Percentiles rank a stretch among this genome's conserved stretches.
Evolutionary conservation across 805 yeast genomes (phyloP).

Genomic region (Zygosaccharomyces kombuchaensis): DNA sequence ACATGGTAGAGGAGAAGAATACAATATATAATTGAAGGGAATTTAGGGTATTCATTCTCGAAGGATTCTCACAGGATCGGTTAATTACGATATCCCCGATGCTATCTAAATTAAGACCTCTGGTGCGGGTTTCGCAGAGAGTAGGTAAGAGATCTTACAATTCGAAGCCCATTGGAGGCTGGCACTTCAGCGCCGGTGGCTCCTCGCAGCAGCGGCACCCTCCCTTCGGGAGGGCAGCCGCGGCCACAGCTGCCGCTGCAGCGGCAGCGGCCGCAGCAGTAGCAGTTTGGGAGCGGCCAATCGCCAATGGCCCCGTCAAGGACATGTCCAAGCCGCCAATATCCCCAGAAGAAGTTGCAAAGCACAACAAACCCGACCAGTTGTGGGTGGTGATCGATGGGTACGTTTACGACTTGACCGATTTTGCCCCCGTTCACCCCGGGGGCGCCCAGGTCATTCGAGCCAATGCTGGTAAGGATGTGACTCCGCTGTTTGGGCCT

Average conservation of each 20-base stretch:
- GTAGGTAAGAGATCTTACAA: neutral
- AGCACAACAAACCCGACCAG: slow-evolving; percentile 65
- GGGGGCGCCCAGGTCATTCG: slow-evolving; percentile 70
- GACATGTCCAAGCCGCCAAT: slow-evolving; percentile 19
- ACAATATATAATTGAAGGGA: too few species aligned
- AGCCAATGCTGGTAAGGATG: slow-evolving; percentile 80
- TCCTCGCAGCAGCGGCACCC: neutral
- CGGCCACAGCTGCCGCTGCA: slow-evolving; percentile 4
- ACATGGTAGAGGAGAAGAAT: too few species aligned
- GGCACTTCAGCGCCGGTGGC: neutral
- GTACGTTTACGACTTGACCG: slow-evolving; percentile 72
- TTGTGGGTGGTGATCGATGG: slow-evolving; percentile 85
- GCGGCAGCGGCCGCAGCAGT: slow-evolving; percentile 7
- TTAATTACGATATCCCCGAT: neutral
- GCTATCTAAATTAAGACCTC: neutral
- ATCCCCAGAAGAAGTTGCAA: slow-evolving; percentile 50
- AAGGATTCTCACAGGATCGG: too few species aligned
- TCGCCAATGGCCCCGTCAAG: slow-evolving; percentile 15
- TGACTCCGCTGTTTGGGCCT: slow-evolving; percentile 80
- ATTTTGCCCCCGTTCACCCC: slow-evolving; percentile 75
- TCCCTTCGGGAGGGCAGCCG: neutral
- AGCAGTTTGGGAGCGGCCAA: neutral
- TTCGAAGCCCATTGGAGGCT: neutral
- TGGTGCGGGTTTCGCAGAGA: neutral
- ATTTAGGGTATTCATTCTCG: neutral